These are phyloP conservation scores for Ustilago shanxiensis DNA, from an alignment of 1,284 basidiomycete species.

Conservation along the genomic window DNA sequence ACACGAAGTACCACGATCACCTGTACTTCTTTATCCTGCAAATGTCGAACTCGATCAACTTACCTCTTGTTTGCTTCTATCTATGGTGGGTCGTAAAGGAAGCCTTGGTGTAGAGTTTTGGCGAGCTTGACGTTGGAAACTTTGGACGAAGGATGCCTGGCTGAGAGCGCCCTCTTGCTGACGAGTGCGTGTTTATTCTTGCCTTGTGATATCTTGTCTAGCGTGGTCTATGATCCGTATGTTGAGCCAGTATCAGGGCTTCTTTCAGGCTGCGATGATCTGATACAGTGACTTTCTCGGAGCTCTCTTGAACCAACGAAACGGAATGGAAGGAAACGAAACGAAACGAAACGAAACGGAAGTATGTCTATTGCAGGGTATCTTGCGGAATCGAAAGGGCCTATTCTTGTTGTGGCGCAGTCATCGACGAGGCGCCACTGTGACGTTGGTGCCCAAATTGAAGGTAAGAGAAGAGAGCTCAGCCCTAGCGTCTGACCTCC, in stretches of 20 bases:
- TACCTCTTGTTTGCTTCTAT: not conserved
- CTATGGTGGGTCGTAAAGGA: too few species aligned
- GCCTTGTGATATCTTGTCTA: not conserved
- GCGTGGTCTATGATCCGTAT: not conserved
- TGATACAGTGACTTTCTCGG: not conserved
- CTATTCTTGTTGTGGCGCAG: not conserved
- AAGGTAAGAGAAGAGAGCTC: not conserved
- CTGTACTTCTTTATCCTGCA: not conserved
- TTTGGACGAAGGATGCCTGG: not conserved
- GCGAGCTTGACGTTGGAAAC: not conserved
- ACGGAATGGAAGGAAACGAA: not conserved
- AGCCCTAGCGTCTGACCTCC: not conserved
- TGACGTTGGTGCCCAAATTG: too few species aligned
- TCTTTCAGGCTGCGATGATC: not conserved
- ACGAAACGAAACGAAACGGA: not conserved
- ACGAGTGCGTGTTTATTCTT: not conserved
- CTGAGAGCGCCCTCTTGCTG: not conserved
- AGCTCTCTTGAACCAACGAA: not conserved
- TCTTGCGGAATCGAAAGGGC: not conserved
- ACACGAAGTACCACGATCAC: not conserved
- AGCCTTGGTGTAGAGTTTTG: too few species aligned
- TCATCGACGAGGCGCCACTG: not conserved
- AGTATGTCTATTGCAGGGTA: constrained; percentile 2
- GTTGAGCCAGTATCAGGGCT: not conserved
- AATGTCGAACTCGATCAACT: not conserved